These are phyloP conservation scores for Furcasterigmium furcatum DNA, from an alignment of 2,329 filamentous ascomycete species.

Conservation along the genomic window DNA sequence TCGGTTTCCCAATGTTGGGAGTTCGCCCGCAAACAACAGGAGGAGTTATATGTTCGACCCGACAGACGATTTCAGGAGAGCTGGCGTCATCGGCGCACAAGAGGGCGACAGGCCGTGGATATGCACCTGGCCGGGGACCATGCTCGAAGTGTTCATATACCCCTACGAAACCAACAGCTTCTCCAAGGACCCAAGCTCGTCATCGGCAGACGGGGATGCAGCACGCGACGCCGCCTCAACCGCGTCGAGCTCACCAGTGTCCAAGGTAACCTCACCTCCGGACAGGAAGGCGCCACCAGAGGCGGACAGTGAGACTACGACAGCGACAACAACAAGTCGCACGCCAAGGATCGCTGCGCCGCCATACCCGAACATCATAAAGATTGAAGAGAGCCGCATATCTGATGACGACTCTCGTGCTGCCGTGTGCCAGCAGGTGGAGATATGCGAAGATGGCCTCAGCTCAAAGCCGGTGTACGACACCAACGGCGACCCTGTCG, in stretches of 20 bases:
- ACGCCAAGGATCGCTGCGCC: slow-evolving; percentile 11
- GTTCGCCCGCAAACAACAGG: slow-evolving; percentile 15
- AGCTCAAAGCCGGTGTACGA: slow-evolving; percentile 31
- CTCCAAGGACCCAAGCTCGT: not conserved
- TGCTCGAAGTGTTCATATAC: slow-evolving; percentile 56
- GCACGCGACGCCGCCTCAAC: not conserved
- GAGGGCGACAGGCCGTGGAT: slow-evolving; percentile 54
- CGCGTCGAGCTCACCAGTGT: not conserved
- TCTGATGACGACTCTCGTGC: slow-evolving; percentile 21
- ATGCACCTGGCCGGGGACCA: slow-evolving; percentile 54
- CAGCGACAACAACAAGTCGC: not conserved
- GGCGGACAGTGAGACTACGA: not conserved
- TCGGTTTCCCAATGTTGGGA: slow-evolving; percentile 22
- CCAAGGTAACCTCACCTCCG: not conserved
- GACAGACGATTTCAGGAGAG: slow-evolving; percentile 29
- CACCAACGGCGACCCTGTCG: slow-evolving; percentile 32
- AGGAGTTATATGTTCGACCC: slow-evolving; percentile 10
- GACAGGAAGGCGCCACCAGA: not conserved
- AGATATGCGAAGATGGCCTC: slow-evolving; percentile 34
- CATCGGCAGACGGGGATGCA: not conserved
- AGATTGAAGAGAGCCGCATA: slow-evolving; percentile 51
- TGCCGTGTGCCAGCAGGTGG: slow-evolving; percentile 46
- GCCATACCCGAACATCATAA: slow-evolving; percentile 50
- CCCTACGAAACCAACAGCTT: slow-evolving; percentile 46
- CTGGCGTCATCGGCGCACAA: slow-evolving; percentile 28